Evolutionary conservation across 2,329 filamentous ascomycete species (phyloP).

Genomic region (Trichoderma citrinoviride): DNA sequence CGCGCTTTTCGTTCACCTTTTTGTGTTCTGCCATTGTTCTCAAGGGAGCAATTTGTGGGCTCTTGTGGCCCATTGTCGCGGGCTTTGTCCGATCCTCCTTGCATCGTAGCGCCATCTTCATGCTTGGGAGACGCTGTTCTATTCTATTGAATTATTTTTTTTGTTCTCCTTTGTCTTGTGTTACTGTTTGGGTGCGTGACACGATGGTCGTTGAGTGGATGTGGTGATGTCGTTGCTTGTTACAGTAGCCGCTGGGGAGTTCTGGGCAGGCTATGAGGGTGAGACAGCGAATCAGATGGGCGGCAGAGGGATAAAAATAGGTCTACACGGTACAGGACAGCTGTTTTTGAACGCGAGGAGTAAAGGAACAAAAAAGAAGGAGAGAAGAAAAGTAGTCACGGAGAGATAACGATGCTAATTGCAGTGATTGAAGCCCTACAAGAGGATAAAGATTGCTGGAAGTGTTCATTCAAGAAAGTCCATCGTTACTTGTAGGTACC

Average conservation of each 20-base stretch:
- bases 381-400: neutral
- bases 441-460: neutral
- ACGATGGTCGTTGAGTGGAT: neutral
- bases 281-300: neutral
- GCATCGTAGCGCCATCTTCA: neutral
- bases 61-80: neutral
- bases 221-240: constrained; percentile 1
- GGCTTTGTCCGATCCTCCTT: neutral
- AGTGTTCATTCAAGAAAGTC: too few species aligned
- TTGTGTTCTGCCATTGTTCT: neutral
- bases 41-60: too few species aligned
- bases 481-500: neutral
- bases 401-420: neutral
- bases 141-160: too few species aligned
- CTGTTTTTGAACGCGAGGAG: neutral
- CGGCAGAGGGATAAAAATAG: neutral
- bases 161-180: neutral
- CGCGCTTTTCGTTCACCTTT: neutral
- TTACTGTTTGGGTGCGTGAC: neutral
- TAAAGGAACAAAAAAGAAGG: too few species aligned
- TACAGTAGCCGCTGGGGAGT: constrained; percentile 16
- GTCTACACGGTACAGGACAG: neutral
- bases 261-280: neutral
- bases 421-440: neutral
- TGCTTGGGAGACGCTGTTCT: neutral